Percentiles rank a stretch among this genome's conserved stretches.
These are phyloP conservation scores for Hibiscus syriacus DNA, from an alignment of 345 rosid genomes.

Conservation along the genomic window DNA sequence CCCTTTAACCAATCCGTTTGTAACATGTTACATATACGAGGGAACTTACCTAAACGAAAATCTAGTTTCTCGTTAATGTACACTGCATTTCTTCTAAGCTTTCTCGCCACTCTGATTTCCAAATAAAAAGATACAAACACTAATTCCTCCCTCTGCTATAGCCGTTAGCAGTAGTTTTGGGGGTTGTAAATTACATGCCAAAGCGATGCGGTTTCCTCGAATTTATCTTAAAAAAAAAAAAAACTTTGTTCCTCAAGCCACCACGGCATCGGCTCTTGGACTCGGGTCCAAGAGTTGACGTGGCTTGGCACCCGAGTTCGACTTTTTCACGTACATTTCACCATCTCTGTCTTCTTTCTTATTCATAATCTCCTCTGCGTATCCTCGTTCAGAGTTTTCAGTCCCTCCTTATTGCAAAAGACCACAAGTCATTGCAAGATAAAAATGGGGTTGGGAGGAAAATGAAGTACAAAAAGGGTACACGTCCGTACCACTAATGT, in stretches of 20 bases:
- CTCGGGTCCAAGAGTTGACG: constrained; percentile 72
- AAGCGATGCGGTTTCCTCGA: constrained; percentile 10
- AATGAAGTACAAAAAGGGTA: neutral
- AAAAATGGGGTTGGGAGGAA: neutral
- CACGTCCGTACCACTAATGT: constrained; percentile 42
- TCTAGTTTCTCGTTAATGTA: constrained; percentile 19
- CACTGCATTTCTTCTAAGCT: constrained; percentile 13
- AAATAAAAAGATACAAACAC: constrained; percentile 12
- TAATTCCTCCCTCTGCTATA: constrained; percentile 12
- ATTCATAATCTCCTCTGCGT: constrained; percentile 12
- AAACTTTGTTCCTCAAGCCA: constrained; percentile 34
- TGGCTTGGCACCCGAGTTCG: constrained; percentile 52
- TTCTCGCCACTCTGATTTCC: constrained; percentile 25
- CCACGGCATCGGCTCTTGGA: constrained; percentile 70
- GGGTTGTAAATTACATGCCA: constrained; percentile 17
- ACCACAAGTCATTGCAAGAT: neutral
- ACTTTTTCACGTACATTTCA: constrained; percentile 36
- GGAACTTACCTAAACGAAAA: neutral
- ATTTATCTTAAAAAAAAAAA: neutral
- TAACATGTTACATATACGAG: no score
- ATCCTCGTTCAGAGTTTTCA: constrained; percentile 36
- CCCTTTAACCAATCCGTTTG: no score
- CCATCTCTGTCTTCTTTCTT: constrained; percentile 31
- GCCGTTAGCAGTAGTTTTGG: constrained; percentile 28
- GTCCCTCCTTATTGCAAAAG: constrained; percentile 38